phyloP scores from a whole-genome alignment of 768 basidiomycete genomes.

The Xanthoconium stramineum region DNA sequence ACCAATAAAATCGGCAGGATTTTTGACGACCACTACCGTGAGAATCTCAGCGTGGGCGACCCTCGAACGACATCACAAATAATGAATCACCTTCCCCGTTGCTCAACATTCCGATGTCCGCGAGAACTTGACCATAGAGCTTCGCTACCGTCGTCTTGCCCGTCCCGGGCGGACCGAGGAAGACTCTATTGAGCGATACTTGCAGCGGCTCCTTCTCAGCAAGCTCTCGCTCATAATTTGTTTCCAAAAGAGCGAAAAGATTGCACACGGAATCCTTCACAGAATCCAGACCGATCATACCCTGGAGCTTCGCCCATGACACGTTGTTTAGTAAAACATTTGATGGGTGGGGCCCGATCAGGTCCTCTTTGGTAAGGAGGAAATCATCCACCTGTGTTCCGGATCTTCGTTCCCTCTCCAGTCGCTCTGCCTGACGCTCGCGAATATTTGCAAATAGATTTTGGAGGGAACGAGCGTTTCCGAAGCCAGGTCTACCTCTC shows the following conservation, averaged over 20 bases:
- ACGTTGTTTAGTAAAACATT: conserved; percentile 41
- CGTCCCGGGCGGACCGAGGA: conserved; percentile 66
- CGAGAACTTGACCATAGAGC: conserved; percentile 61
- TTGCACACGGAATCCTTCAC: conserved; percentile 55
- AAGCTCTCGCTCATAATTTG: conserved; percentile 61
- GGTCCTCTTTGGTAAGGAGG: conserved; percentile 47
- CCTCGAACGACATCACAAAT: not conserved
- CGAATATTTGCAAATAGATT: conserved; percentile 46
- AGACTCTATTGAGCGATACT: conserved; percentile 60
- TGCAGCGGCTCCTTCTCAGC: conserved; percentile 49
- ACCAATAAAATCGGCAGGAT: conserved; percentile 69
- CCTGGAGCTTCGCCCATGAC: conserved; percentile 52
- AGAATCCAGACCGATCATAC: conserved; percentile 49
- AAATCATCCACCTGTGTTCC: conserved; percentile 49
- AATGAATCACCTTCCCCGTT: conserved; percentile 58
- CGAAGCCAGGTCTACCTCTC: conserved; percentile 48
- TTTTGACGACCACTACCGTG: conserved; percentile 56
- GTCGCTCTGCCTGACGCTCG: conserved; percentile 52
- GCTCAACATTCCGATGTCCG: conserved; percentile 60
- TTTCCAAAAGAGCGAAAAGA: conserved; percentile 43
- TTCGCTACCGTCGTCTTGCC: conserved; percentile 71
- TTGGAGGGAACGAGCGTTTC: conserved; percentile 62
- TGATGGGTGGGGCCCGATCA: conserved; percentile 65
- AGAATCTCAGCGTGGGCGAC: too few relatives aligned
- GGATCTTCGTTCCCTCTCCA: conserved; percentile 38